Conservation (phyloP, 805 yeast genomes). For the Brettanomyces bruxellensis region DNA sequence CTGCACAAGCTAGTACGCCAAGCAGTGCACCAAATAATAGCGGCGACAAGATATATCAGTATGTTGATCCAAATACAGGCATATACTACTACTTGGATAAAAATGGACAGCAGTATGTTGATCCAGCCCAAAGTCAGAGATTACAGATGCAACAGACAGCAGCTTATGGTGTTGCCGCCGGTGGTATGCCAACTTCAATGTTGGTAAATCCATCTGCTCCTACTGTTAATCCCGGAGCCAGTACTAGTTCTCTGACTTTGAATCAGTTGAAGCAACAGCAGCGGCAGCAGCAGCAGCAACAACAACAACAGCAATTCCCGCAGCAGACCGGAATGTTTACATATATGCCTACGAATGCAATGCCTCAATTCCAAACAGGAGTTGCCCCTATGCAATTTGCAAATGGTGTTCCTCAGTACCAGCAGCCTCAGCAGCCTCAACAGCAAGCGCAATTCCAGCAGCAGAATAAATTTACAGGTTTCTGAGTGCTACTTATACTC, state of each 20-base stretch:
- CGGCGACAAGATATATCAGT: slow-evolving; percentile 47
- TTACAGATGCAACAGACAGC: slow-evolving; percentile 16
- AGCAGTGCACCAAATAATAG: slow-evolving; percentile 20
- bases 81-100: slow-evolving; percentile 57
- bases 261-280: slow-evolving; percentile 4
- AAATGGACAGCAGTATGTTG: slow-evolving; percentile 54
- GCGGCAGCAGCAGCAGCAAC: slow-evolving; percentile 1
- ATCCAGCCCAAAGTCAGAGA: slow-evolving; percentile 30
- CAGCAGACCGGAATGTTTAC: slow-evolving; percentile 2
- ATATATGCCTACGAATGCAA: no score
- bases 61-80: slow-evolving; percentile 66
- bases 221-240: not conserved
- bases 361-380: no score
- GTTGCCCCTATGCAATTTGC: no score
- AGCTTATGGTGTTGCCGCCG: not conserved
- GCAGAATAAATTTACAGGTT: slow-evolving; percentile 13
- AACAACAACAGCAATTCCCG: slow-evolving; percentile 2
- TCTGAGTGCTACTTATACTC: slow-evolving; percentile 2
- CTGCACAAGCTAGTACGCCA: slow-evolving; percentile 3
- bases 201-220: not conserved
- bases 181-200: no score
- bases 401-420: slow-evolving; percentile 1
- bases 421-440: slow-evolving; percentile 7
- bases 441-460: slow-evolving; percentile 12
- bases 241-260: slow-evolving; percentile 3